phyloP scores from a whole-genome alignment of 2,329 filamentous ascomycete genomes.

The Colletotrichum scovillei region DNA sequence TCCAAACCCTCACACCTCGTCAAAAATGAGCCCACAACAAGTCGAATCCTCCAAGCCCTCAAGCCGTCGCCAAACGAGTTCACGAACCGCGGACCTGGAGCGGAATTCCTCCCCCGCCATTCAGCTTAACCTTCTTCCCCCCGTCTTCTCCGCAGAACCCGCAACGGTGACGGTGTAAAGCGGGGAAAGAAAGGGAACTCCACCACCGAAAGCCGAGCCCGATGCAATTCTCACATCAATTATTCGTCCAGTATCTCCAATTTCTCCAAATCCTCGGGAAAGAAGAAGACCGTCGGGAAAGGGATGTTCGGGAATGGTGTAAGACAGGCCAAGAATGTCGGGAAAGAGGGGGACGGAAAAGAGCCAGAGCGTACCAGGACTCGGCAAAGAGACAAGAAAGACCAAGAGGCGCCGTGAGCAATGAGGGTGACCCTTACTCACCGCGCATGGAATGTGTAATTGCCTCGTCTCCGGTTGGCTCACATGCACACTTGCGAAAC shows the following conservation, averaged over 20 bases:
- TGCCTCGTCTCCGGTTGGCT: slow-evolving; percentile 24
- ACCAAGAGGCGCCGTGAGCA: no score
- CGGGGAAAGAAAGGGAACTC: not conserved
- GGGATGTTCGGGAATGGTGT: not conserved
- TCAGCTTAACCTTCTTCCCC: not conserved
- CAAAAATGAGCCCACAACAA: not conserved
- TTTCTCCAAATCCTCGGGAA: not conserved
- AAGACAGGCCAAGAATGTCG: not conserved
- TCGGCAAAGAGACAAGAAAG: not conserved
- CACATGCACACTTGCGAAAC: slow-evolving; percentile 29
- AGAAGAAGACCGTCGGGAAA: not conserved
- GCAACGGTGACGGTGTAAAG: not conserved
- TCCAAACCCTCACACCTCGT: no score
- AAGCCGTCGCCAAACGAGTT: slow-evolving; percentile 23
- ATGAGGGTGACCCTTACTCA: not conserved
- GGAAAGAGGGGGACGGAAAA: not conserved
- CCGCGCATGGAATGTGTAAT: slow-evolving; percentile 7
- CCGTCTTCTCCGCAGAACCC: not conserved
- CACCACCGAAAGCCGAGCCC: slow-evolving; percentile 4
- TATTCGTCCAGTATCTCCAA: not conserved
- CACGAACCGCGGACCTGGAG: slow-evolving; percentile 4
- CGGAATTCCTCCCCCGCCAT: slow-evolving; percentile 14
- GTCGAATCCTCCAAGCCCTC: not conserved
- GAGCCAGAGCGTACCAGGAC: no score
- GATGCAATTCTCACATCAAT: not conserved